Evolutionary conservation across 192 early-diverging fungal genomes (phyloP), one percentile per base, ranked within the genome.

Genomic region (Chytriomyces hyalinus): DNA sequence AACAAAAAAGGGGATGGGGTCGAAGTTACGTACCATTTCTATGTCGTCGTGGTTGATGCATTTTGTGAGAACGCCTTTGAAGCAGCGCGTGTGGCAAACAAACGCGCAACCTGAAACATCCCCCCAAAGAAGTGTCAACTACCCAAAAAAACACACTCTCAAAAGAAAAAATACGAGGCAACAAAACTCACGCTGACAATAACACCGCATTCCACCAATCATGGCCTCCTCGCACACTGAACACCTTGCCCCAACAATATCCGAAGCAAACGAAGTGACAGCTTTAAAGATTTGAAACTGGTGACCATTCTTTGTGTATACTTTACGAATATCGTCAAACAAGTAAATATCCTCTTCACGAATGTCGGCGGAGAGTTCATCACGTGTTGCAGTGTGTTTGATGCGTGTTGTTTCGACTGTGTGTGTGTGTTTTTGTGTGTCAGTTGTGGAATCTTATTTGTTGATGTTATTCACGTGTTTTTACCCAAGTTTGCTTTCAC

Each of bases 21-120:
- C 1, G 24, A 65, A 65, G 0, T 49, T n/a, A n/a, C 50, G 24
- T 79, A 82, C 77, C 44, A 28, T 53, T 63, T 69, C 43, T 50
- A 84, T 73, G 44, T 81, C 80, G 10, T 84, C 83, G 28, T 78
- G 67, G 45, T 83, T 91, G 22, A 96, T 93, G 79, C 97, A 98
- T 81, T 95, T 95, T 6, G 93, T 92, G 15, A 97, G 91, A 20
- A 97, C 94, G 49, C 92, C 92, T 15, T 84, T 82, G 60, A 93
- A 93, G 71, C 97, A 98, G 67, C 90, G 90, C 67, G 92, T 87
- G 77, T 98, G 97, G 45, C 71, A 73, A 11, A 63, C 71, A 45
- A 73, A 73, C 8, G 71, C 15, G 62, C 71, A 73, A 15, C 71
- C 71, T 73, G 13, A 20, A 57, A n/a, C 20, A 73, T 24, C n/a